Evolutionary conservation across 1,284 basidiomycete species (phyloP).

Genomic region (Meira miltonrushii): DNA sequence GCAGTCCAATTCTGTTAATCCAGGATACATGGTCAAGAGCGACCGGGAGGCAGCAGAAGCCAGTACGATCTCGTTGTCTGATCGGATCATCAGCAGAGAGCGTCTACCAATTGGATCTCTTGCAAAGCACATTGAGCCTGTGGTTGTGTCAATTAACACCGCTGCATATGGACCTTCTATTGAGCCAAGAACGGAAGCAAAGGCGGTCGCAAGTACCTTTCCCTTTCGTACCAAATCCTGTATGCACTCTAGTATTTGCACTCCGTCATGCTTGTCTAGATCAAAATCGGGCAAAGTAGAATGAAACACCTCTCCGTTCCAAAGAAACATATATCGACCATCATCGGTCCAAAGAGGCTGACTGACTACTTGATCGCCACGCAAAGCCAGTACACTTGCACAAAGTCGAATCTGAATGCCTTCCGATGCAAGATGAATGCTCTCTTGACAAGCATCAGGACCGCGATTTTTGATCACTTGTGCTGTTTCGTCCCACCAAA

Average conservation of each 20-base stretch:
- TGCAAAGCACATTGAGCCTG: conserved; percentile 64
- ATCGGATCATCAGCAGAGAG: conserved; percentile 65
- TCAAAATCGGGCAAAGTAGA: conserved; percentile 14
- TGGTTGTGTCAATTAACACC: conserved; percentile 38
- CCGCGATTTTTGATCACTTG: background rate
- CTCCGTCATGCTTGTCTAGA: conserved; percentile 27
- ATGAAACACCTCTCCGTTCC: conserved; percentile 49
- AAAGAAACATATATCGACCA: conserved; percentile 23
- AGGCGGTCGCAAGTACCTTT: background rate
- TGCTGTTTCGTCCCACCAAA: background rate
- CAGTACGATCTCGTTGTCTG: background rate
- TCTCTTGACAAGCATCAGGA: conserved; percentile 1
- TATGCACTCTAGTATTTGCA: conserved; percentile 20
- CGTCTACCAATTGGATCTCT: conserved; percentile 86
- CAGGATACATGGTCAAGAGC: too few relatives aligned
- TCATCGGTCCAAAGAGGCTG: conserved; percentile 30
- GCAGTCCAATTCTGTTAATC: conserved; percentile 65
- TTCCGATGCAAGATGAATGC: background rate
- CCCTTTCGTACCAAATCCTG: background rate
- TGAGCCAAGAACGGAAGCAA: conserved; percentile 14
- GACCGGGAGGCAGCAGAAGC: conserved; percentile 1
- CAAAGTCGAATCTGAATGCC: background rate
- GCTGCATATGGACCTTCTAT: conserved; percentile 47
- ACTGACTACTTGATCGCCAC: conserved; percentile 24
- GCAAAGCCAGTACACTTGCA: conserved; percentile 34